A percentile compares a stretch with the other conserved stretches of the same genome.
phyloP scores from a whole-genome alignment of 2,329 filamentous ascomycete genomes.

The Phialophora tarda region DNA sequence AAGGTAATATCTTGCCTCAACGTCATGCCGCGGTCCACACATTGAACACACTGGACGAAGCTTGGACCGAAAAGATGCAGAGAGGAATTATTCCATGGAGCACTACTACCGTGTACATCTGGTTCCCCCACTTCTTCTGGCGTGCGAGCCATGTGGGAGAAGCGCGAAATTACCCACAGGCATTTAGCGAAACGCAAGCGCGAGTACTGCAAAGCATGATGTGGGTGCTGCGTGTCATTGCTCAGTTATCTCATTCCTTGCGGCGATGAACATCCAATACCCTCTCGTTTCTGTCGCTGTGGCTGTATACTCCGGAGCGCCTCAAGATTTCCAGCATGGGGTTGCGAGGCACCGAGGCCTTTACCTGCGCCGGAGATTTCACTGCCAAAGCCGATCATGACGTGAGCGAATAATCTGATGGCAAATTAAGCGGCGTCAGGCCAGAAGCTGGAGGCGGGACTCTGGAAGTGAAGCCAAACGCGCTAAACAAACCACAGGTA shows the following conservation, averaged over 20 bases:
- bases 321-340: background rate
- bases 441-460: slow-evolving; percentile 15
- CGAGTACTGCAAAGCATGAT: background rate
- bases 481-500: slow-evolving; percentile 4
- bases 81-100: background rate
- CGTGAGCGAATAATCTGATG: slow-evolving; percentile 17
- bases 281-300: background rate
- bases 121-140: background rate
- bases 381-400: background rate
- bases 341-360: background rate
- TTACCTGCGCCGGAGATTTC: background rate
- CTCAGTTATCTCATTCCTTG: background rate
- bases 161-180: background rate
- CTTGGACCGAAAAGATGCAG: background rate
- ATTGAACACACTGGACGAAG: background rate
- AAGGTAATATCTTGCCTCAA: background rate
- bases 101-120: background rate
- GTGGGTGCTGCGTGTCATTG: background rate
- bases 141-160: background rate
- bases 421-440: slow-evolving; percentile 29
- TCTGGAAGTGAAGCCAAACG: slow-evolving; percentile 6
- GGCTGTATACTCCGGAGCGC: background rate
- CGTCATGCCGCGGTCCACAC: background rate
- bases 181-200: background rate
- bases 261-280: background rate